Conservation (phyloP, 1,284 basidiomycete genomes). For the Golubevia pallescens region DNA sequence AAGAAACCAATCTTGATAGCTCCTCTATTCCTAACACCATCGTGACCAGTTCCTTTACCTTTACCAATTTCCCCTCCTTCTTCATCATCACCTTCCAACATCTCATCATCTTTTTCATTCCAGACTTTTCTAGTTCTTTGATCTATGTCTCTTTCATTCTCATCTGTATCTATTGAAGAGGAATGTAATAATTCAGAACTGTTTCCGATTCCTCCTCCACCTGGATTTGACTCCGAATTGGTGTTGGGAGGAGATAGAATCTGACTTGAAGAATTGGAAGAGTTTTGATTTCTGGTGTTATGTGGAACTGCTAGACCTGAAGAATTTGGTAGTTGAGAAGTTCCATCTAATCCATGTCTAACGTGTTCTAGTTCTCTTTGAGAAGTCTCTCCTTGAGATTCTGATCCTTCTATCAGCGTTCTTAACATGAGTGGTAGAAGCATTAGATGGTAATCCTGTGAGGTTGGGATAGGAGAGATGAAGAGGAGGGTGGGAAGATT, state of each 20-base stretch:
- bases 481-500: too few species aligned
- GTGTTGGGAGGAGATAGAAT: background rate
- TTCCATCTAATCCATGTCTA: conserved; percentile 47
- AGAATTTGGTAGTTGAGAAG: conserved; percentile 36
- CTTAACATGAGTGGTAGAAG: conserved; percentile 93
- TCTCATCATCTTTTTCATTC: conserved; percentile 2
- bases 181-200: background rate
- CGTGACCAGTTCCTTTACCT: conserved; percentile 38
- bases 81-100: background rate
- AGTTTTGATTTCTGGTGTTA: conserved; percentile 7
- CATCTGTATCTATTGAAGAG: too few species aligned
- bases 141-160: background rate
- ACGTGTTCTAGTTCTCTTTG: conserved; percentile 54
- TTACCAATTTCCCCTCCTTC: conserved; percentile 9
- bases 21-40: conserved; percentile 41
- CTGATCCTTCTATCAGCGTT: conserved; percentile 74
- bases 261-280: background rate
- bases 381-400: conserved; percentile 66
- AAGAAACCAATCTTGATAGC: conserved; percentile 64
- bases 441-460: conserved; percentile 73
- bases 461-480: conserved; percentile 2
- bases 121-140: background rate
- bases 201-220: background rate
- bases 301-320: conserved; percentile 41
- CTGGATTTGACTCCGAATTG: background rate